A percentile compares a stretch with the other conserved stretches of the same genome.
Conservation (phyloP, 345 rosid species). For the Litchi chinensis region DNA sequence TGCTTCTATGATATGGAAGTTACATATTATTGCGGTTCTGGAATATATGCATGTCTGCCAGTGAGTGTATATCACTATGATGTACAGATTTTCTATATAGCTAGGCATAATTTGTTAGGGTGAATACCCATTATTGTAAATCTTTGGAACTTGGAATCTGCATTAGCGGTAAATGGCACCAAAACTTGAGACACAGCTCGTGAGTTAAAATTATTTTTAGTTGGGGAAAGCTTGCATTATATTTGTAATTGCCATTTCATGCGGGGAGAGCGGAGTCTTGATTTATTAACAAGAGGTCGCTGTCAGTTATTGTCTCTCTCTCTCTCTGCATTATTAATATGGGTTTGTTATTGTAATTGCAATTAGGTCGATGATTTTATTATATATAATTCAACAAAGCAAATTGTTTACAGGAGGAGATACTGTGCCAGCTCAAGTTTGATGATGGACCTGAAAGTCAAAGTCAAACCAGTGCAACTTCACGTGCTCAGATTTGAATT, state of each 20-base stretch:
- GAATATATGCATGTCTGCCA: constrained; percentile 7
- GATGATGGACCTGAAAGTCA: not conserved
- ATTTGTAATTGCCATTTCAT: constrained; percentile 13
- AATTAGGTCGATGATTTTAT: constrained; percentile 7
- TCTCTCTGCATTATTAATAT: not conserved
- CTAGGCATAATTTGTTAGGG: not conserved
- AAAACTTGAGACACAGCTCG: constrained; percentile 23
- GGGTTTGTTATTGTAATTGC: not conserved
- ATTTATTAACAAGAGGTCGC: constrained; percentile 6
- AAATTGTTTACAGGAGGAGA: constrained; percentile 21
- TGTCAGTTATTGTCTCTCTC: constrained; percentile 29
- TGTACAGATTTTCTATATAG: not conserved
- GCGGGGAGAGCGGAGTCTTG: constrained; percentile 9
- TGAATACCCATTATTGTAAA: not conserved
- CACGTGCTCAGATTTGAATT: constrained; percentile 23
- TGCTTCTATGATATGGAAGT: constrained; percentile 6
- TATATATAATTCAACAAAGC: not conserved
- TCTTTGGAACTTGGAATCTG: constrained; percentile 19
- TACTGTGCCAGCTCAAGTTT: constrained; percentile 22
- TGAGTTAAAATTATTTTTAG: not conserved
- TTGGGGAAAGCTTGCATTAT: not conserved
- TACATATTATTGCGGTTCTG: not conserved
- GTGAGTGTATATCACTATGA: not conserved
- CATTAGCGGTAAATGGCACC: constrained; percentile 22
- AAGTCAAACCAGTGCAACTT: constrained; percentile 13